Percentiles rank a stretch among this genome's conserved stretches.
These are phyloP conservation scores for Pezicula neosporulosa DNA, from an alignment of 2,329 filamentous ascomycete genomes.

Conservation along the genomic window DNA sequence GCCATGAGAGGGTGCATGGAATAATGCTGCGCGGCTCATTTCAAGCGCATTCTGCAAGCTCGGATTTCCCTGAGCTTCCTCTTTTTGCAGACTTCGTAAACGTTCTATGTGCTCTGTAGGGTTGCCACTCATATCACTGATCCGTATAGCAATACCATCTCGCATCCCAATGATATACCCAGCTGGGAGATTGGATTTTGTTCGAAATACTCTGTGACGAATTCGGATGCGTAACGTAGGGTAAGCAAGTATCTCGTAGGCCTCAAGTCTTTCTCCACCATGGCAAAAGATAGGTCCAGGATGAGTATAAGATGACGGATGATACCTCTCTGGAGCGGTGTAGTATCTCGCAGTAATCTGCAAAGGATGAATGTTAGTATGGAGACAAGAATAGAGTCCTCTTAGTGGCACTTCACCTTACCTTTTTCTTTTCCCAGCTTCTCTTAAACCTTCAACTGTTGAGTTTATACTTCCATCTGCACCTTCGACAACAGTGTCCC, in stretches of 20 bases:
- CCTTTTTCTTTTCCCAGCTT: constrained; percentile 78
- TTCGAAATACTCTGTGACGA: constrained; percentile 93
- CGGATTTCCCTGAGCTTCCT: constrained; percentile 70
- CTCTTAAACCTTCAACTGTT: constrained; percentile 68
- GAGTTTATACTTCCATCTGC: constrained; percentile 74
- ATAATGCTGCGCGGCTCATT: constrained; percentile 90
- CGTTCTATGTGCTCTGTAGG: constrained; percentile 82
- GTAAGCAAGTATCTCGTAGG: constrained; percentile 83
- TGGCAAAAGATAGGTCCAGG: constrained; percentile 87
- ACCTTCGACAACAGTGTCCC: constrained; percentile 74
- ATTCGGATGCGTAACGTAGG: constrained; percentile 79
- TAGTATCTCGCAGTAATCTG: constrained; percentile 87
- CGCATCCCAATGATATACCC: constrained; percentile 91
- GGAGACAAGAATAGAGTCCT: no score
- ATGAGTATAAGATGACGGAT: constrained; percentile 94
- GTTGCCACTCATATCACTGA: constrained; percentile 90
- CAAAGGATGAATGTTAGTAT: constrained; percentile 16
- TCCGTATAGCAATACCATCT: constrained; percentile 80
- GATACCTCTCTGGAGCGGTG: constrained; percentile 91
- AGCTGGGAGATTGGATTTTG: constrained; percentile 98
- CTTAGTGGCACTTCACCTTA: constrained; percentile 27
- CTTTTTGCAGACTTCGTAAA: constrained; percentile 62
- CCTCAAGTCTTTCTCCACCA: constrained; percentile 91
- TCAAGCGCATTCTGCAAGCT: constrained; percentile 93
- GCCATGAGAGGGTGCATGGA: constrained; percentile 87